phyloP scores from a whole-genome alignment of 352 stramenopile species.

The Heterotrichella gracilis region DNA sequence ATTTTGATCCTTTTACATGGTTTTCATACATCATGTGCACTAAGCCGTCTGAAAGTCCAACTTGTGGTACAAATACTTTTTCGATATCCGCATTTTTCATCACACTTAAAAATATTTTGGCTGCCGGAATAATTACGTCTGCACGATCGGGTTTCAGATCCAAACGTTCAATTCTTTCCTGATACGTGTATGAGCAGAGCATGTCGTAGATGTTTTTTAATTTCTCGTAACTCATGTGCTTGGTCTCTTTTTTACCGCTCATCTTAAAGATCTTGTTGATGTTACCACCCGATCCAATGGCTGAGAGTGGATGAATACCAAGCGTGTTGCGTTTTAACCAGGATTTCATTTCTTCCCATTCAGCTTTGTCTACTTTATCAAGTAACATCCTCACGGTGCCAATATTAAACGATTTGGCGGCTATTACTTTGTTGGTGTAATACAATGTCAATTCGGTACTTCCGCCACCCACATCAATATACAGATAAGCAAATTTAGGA shows the following conservation, averaged over 20 bases:
- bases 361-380: background rate
- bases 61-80: background rate
- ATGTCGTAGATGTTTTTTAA: conserved; percentile 4
- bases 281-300: background rate
- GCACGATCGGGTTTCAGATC: background rate
- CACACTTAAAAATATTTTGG: conserved; percentile 5
- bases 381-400: background rate
- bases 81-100: conserved; percentile 1
- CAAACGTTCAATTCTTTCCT: background rate
- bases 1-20: background rate
- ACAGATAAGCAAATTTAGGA: background rate
- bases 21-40: background rate
- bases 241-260: conserved; percentile 3
- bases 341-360: background rate
- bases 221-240: background rate
- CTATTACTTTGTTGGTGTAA: background rate
- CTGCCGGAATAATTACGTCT: background rate
- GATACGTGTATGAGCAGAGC: background rate
- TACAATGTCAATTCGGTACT: background rate
- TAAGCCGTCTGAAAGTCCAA: background rate
- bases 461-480: background rate
- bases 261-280: conserved; percentile 7
- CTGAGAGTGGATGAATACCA: background rate
- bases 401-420: background rate
- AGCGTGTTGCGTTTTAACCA: background rate